Conservation (phyloP, 805 yeast species). For the Torulaspora delbrueckii region DNA sequence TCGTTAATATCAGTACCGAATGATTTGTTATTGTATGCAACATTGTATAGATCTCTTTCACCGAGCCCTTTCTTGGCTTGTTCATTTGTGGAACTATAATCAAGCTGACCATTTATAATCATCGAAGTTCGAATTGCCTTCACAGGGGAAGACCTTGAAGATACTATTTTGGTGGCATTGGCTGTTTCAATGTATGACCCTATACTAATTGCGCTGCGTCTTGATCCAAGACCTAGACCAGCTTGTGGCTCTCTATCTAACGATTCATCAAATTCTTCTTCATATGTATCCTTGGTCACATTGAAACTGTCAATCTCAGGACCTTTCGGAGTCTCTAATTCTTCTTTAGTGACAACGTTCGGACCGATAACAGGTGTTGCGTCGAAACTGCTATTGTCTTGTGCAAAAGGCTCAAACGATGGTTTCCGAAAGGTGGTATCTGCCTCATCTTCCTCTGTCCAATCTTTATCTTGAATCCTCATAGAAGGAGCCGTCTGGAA, state of each 20-base stretch:
- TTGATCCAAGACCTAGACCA: slow-evolving; percentile 10
- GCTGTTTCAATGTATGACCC: slow-evolving; percentile 6
- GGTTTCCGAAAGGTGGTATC: not conserved
- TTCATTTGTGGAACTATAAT: not conserved
- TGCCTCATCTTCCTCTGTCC: not conserved
- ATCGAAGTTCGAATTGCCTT: slow-evolving; percentile 23
- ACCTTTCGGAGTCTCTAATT: slow-evolving; percentile 8
- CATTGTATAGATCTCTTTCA: slow-evolving; percentile 2
- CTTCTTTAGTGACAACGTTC: not conserved
- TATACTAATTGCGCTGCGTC: slow-evolving; percentile 3
- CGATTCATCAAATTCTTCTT: not conserved
- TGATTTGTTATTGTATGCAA: slow-evolving; percentile 1
- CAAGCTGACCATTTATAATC: slow-evolving; percentile 10
- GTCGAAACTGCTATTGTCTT: slow-evolving; percentile 5
- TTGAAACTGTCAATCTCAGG: not conserved
- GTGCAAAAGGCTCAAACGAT: not conserved
- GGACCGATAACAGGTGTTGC: slow-evolving; percentile 9
- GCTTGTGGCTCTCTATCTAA: slow-evolving; percentile 8
- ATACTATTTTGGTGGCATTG: slow-evolving; percentile 2
- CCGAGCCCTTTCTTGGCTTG: not conserved
- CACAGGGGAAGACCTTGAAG: slow-evolving; percentile 15
- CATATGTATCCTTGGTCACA: not conserved
- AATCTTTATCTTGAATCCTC: not conserved
- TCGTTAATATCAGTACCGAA: not conserved
- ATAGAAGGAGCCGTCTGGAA: slow-evolving; percentile 8